phyloP scores from a whole-genome alignment of 345 rosid species.

The Melastoma malabathricum region DNA sequence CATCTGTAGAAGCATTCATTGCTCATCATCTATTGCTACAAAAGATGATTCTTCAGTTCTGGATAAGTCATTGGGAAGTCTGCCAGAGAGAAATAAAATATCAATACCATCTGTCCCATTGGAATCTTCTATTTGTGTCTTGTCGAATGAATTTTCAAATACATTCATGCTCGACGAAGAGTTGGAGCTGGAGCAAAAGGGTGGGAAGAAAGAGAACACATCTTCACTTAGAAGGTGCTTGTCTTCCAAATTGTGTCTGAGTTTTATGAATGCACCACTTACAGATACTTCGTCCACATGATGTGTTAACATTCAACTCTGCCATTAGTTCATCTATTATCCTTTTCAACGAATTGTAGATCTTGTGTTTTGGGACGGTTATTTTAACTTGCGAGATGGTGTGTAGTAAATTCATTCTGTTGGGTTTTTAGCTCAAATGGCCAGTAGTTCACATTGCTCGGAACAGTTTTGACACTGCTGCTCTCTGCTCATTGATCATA shows the following conservation, averaged over 20 bases:
- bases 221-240: constrained; percentile 45
- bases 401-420: too few relatives aligned
- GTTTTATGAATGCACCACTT: too few relatives aligned
- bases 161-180: constrained; percentile 96
- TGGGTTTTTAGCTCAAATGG: too few relatives aligned
- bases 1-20: too few relatives aligned
- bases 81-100: constrained; percentile 18
- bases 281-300: too few relatives aligned
- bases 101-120: constrained; percentile 14
- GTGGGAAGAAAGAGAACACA: constrained; percentile 26
- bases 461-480: too few relatives aligned
- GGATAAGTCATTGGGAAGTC: constrained; percentile 19
- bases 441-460: not conserved
- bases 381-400: too few relatives aligned
- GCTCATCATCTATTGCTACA: too few relatives aligned
- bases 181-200: constrained; percentile 70
- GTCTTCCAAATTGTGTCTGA: constrained; percentile 1
- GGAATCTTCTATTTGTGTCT: constrained; percentile 21
- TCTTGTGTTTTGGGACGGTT: too few relatives aligned
- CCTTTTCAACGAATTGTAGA: too few relatives aligned
- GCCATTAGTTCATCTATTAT: too few relatives aligned
- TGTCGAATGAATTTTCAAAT: constrained; percentile 53
- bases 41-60: constrained; percentile 2
- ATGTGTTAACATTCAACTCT: too few relatives aligned
- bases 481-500: constrained; percentile 4